These are phyloP conservation scores for Papilionanthe hybrid DNA, from an alignment of 116 monocot species.

Conservation along the genomic window DNA sequence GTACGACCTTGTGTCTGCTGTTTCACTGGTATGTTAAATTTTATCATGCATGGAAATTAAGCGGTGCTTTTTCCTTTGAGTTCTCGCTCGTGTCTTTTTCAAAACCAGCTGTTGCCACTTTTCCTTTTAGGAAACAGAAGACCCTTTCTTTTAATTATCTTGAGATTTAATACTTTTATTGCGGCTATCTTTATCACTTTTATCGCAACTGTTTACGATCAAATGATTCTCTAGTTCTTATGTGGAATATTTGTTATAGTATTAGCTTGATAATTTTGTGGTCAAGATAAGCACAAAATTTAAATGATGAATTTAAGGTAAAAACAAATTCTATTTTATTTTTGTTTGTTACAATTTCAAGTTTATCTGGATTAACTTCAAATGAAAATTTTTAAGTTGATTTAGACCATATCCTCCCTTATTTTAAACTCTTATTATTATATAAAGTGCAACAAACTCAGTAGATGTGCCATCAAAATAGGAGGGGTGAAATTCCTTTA, in stretches of 20 bases:
- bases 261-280: background rate
- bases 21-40: constrained; percentile 66
- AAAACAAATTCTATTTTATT: background rate
- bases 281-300: background rate
- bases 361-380: background rate
- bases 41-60: background rate
- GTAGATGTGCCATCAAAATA: too few species aligned
- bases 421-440: too few species aligned
- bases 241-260: background rate
- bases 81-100: background rate
- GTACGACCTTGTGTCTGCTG: constrained; percentile 81
- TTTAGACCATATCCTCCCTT: background rate
- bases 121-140: background rate
- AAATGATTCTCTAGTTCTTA: background rate
- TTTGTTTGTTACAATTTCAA: background rate
- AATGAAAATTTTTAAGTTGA: background rate
- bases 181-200: background rate
- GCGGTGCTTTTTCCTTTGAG: background rate
- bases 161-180: background rate
- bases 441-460: too few species aligned
- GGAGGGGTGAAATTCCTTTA: too few species aligned
- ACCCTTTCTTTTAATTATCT: background rate
- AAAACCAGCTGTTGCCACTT: background rate
- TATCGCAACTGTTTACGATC: background rate
- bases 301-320: background rate